Conservation (phyloP, 805 yeast genomes). For the Starmerella geochares region DNA sequence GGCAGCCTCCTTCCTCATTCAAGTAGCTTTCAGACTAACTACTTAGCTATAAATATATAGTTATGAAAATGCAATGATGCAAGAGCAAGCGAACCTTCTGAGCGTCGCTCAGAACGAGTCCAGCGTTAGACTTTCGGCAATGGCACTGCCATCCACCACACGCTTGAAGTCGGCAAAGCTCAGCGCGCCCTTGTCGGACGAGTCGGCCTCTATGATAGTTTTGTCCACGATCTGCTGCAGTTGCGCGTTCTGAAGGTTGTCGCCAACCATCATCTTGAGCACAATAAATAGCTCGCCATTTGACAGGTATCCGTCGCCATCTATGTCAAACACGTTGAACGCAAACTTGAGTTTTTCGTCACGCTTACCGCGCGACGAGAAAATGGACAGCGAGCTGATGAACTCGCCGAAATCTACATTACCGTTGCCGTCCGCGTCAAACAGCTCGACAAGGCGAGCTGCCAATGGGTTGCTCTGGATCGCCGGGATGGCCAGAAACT, state of each 20-base stretch:
- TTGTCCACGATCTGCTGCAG: constrained; percentile 95
- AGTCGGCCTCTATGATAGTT: constrained; percentile 86
- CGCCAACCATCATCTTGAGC: constrained; percentile 94
- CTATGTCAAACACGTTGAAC: constrained; percentile 89
- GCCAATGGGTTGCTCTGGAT: constrained; percentile 86
- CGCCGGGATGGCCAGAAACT: constrained; percentile 87
- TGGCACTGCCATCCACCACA: constrained; percentile 33
- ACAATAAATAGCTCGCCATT: constrained; percentile 91
- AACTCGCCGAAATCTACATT: constrained; percentile 93
- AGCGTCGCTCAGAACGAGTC: constrained; percentile 26
- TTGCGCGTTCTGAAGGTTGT: constrained; percentile 72
- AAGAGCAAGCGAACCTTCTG: background rate
- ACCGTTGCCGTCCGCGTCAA: constrained; percentile 87
- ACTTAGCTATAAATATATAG: background rate
- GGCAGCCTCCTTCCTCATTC: background rate
- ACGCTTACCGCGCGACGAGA: constrained; percentile 70
- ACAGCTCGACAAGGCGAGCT: constrained; percentile 78
- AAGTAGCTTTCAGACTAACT: background rate
- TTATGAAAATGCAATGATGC: background rate
- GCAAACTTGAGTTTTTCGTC: constrained; percentile 81
- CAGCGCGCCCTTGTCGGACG: constrained; percentile 75
- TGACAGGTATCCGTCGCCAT: constrained; percentile 86
- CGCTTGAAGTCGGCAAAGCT: constrained; percentile 77
- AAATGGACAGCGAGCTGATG: constrained; percentile 73
- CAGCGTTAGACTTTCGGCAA: constrained; percentile 32